These are phyloP conservation scores for Termitomyces eurrhizus DNA, from an alignment of 768 basidiomycete genomes.

Conservation along the genomic window DNA sequence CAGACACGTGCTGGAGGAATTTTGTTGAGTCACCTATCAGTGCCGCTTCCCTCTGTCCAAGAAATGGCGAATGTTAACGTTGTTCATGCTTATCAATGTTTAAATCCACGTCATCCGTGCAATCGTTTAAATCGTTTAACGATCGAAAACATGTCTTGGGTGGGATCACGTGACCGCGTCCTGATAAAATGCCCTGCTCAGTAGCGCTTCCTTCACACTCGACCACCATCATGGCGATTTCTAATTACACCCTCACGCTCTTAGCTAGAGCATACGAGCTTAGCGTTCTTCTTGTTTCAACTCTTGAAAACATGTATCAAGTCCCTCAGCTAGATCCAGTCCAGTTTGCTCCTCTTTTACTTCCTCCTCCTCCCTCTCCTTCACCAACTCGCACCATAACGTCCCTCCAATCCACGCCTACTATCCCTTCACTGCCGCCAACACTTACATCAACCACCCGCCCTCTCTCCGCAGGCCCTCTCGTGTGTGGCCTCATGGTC, in stretches of 20 bases:
- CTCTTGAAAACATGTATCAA: background rate
- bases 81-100: too few relatives aligned
- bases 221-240: background rate
- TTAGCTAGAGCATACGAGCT: background rate
- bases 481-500: background rate
- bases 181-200: too few relatives aligned
- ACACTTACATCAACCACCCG: background rate
- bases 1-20: too few relatives aligned
- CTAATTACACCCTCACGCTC: background rate
- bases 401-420: background rate
- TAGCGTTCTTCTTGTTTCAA: background rate
- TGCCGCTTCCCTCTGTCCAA: too few relatives aligned
- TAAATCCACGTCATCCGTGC: too few relatives aligned
- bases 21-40: too few relatives aligned
- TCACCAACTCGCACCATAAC: background rate
- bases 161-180: too few relatives aligned
- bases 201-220: background rate
- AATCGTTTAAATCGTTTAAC: too few relatives aligned
- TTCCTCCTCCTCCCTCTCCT: background rate
- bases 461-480: background rate
- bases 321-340: background rate
- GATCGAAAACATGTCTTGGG: too few relatives aligned
- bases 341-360: background rate
- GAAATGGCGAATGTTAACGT: too few relatives aligned
- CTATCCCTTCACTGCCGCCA: background rate